A percentile compares a stretch with the other conserved stretches of the same genome.
Conservation (phyloP, 768 basidiomycete species). For the Phaeolepiota aurea region DNA sequence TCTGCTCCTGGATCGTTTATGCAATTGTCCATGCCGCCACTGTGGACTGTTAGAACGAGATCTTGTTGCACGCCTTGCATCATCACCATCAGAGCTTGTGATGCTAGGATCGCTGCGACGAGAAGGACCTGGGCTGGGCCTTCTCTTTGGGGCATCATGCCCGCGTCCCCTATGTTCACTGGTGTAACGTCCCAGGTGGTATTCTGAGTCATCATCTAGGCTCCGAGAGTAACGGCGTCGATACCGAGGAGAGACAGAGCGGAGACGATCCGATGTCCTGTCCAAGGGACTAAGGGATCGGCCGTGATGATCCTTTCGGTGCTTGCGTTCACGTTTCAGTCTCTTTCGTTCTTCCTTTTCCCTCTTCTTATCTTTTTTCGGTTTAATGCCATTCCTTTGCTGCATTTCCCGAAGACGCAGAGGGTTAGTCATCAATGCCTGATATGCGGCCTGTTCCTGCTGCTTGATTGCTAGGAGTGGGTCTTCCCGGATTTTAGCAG, state of each 20-base stretch:
- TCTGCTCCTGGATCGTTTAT: constrained; percentile 31
- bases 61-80: neutral
- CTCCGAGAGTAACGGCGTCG: constrained; percentile 41
- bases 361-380: constrained; percentile 71
- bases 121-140: neutral
- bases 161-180: neutral
- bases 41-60: constrained; percentile 17
- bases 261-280: constrained; percentile 5
- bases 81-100: neutral
- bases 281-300: constrained; percentile 19
- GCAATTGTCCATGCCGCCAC: constrained; percentile 18
- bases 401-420: constrained; percentile 77
- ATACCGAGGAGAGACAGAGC: constrained; percentile 23
- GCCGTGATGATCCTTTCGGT: constrained; percentile 16
- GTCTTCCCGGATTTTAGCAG: constrained; percentile 93
- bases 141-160: neutral
- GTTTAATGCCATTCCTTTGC: constrained; percentile 72
- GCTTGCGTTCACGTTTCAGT: constrained; percentile 30
- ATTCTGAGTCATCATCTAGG: constrained; percentile 15
- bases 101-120: neutral
- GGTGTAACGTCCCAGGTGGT: neutral
- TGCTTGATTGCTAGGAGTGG: constrained; percentile 96
- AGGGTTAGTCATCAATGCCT: constrained; percentile 80
- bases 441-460: constrained; percentile 90
- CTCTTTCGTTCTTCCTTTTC: constrained; percentile 39